phyloP scores from a whole-genome alignment of 1,284 basidiomycete species.

The Coniferiporia weirii region DNA sequence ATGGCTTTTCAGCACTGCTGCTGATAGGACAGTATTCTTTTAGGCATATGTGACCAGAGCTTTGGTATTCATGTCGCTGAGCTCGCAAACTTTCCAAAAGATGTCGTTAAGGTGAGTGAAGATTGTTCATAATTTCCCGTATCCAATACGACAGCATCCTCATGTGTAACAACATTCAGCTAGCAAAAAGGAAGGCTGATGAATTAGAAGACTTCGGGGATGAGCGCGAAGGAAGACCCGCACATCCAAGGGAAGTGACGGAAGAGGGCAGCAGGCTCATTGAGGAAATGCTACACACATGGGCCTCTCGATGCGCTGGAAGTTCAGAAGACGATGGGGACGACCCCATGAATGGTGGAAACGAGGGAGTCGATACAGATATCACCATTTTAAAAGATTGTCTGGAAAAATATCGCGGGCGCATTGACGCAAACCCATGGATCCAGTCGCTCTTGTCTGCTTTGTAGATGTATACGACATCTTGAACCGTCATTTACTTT shows the following conservation, averaged over 20 bases:
- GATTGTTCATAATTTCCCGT: neutral
- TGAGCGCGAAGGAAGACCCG: slow-evolving; percentile 36
- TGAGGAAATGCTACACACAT: slow-evolving; percentile 74
- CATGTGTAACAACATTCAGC: slow-evolving; percentile 37
- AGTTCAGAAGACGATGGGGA: slow-evolving; percentile 43
- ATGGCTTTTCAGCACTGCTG: neutral
- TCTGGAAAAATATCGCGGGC: slow-evolving; percentile 61
- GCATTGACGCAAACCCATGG: slow-evolving; percentile 78
- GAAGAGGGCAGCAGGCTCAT: slow-evolving; percentile 80
- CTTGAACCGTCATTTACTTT: neutral
- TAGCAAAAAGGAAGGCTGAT: slow-evolving; percentile 93
- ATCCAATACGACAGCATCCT: neutral
- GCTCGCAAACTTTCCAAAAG: slow-evolving; percentile 93
- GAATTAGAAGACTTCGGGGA: slow-evolving; percentile 91
- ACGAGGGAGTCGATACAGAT: slow-evolving; percentile 48
- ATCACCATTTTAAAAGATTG: slow-evolving; percentile 60
- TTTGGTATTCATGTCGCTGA: slow-evolving; percentile 99
- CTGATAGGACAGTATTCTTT: too few species aligned
- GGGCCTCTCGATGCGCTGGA: slow-evolving; percentile 44
- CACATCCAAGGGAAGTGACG: slow-evolving; percentile 55
- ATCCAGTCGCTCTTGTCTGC: slow-evolving; percentile 53
- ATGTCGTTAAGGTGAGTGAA: slow-evolving; percentile 74
- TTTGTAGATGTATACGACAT: slow-evolving; percentile 27
- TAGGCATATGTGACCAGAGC: slow-evolving; percentile 90
- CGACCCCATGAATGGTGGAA: slow-evolving; percentile 44